phyloP scores from a whole-genome alignment of 1,284 basidiomycete genomes.

The Ceratobasidium sp. region DNA sequence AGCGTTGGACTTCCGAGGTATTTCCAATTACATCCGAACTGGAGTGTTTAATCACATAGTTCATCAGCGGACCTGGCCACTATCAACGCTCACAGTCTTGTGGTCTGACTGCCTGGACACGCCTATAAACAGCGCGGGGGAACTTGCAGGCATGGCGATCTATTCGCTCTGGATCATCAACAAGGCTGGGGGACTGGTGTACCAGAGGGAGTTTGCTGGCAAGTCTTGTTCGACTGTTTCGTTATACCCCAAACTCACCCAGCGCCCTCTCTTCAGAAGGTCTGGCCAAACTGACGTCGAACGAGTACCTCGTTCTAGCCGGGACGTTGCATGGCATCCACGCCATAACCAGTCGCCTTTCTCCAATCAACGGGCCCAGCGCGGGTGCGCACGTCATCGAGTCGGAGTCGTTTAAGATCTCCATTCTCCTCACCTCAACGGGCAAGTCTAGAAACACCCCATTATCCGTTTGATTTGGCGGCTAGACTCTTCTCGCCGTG shows the following conservation, averaged over 20 bases:
- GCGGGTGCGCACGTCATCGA: conserved; percentile 95
- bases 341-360: conserved; percentile 94
- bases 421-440: conserved; percentile 90
- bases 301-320: conserved; percentile 96
- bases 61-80: conserved; percentile 12
- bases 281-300: conserved; percentile 89
- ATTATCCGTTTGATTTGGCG: conserved; percentile 17
- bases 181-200: conserved; percentile 97
- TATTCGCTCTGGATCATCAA: conserved; percentile 95
- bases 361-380: conserved; percentile 79
- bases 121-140: not conserved
- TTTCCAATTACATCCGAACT: conserved; percentile 25
- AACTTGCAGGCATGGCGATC: conserved; percentile 68
- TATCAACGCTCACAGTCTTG: not conserved
- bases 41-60: conserved; percentile 18
- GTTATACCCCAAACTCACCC: conserved; percentile 38
- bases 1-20: not conserved
- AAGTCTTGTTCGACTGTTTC: conserved; percentile 51
- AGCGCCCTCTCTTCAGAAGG: conserved; percentile 71
- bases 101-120: not conserved
- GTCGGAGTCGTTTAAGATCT: conserved; percentile 93
- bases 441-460: conserved; percentile 68
- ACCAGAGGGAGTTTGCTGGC: conserved; percentile 92
- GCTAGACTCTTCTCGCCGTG: conserved; percentile 15
- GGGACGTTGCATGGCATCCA: conserved; percentile 98